Evolutionary conservation across 306 rosid species (phyloP), one percentile per base, ranked within the genome.

Genomic region (Glycine soja): DNA sequence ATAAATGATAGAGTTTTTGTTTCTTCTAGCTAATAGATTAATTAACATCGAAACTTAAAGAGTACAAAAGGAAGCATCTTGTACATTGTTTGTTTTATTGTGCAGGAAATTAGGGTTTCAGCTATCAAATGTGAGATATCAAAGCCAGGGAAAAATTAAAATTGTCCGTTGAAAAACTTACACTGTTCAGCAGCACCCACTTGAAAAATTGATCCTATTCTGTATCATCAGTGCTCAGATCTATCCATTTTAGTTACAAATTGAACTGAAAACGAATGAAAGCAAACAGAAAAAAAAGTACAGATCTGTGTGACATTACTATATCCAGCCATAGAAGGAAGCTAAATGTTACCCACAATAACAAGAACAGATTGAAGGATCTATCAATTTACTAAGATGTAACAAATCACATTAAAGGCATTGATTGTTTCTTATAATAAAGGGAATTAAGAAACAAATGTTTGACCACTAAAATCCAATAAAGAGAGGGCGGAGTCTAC

Each of bases 101-200:
- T 58, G 56, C 4, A 36, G 36, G 32, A 59, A 51, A 62, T 74
- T 86, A 82, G 89, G 85, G 85, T 76, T 76, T 76, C 62, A 56
- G 38, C 16, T 42, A 70, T 18, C 10, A 16, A 48, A 74, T 79
- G 51, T 82, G 51, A 38, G 57, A 71, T 54, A 19, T 42, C 5
- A 34, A 68, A 85, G 51, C 30, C n/a, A 72, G 32, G 74, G 47
- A 56, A 59, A 51, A 24, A 4, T 18, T 18, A 10, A 50, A 50
- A 14, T 5, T 30, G 38, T 16, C 10, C 64, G 1, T n/a, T 43
- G 19, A 4, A 57, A 75, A 51, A 30, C 6, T 34, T 11, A 32
- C 65, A 13, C 42, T 59, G 34, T 64, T 74, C 6, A 24, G 53
- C 70, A 53, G 53, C 12, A 72, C 50, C 67, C 43, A 80, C 58